Evolutionary conservation across 169 alveolate species (phyloP), one percentile per base, ranked within the genome.

Genomic region (Eimeria necatrix): DNA sequence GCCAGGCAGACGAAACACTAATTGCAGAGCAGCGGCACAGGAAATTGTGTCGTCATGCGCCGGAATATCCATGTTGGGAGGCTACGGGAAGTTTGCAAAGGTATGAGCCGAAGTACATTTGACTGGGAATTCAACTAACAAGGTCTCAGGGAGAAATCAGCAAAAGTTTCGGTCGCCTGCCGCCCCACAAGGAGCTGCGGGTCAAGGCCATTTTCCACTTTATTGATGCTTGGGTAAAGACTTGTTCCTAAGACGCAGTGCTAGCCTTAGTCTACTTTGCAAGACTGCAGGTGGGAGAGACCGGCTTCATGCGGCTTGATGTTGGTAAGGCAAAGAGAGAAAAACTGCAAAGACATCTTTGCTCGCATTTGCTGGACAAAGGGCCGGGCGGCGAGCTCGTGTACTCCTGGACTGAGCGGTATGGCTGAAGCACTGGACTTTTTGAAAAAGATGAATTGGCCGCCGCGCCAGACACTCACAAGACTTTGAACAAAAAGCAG

Each of bases 161-260:
- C 74, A 97, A 97, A 90, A 91, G 81, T 8, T 96, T 88, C 78
- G 74, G 81, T 22, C 95, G 94, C 64, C 71, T 97, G 22, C 98
- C 98, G 74, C 94, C 96, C 60, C 98, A 97, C 71, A 93, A 59
- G 26, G 91, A 92, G 59, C 85, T 97, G 52, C 95, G 97, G 59
- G 95, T 97, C 60, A 93, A 95, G 93, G 98, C 97, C 0, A 93
- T 93, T n/a, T 96, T 88, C 92, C 98, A 97, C 95, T 97, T 96
- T 59, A 96, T 97, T 51, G 98, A 97, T 89, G 96, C 96, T 24
- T 97, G 98, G 98, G 96, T 94, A 88, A 18, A 64, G 41, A 49
- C 4, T 26, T 2, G 1, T 22, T 53, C 60, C 26, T 9, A 14
- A 10, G 73, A 14, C 16, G 84, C 20, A 26, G 32, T 32, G 32